These are phyloP conservation scores for Pythium biforme DNA, from an alignment of 352 stramenopile genomes.

Conservation along the genomic window DNA sequence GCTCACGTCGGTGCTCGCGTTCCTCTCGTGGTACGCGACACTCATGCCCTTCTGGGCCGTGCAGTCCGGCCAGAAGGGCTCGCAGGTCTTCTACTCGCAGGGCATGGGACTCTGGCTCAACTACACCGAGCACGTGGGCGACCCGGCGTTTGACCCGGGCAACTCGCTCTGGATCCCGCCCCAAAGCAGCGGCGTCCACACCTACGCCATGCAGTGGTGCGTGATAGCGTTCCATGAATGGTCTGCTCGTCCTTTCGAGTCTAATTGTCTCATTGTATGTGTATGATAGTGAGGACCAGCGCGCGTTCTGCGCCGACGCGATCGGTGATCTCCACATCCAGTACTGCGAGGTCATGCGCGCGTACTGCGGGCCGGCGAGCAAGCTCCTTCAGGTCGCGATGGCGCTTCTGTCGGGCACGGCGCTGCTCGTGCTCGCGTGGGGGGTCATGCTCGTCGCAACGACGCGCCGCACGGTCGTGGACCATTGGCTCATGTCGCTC, in stretches of 20 bases:
- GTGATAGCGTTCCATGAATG: too few relatives aligned
- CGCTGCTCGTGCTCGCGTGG: slow-evolving; percentile 52
- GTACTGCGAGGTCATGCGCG: slow-evolving; percentile 68
- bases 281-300: slow-evolving; percentile 30
- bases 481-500: slow-evolving; percentile 71
- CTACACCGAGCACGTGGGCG: slow-evolving; percentile 75
- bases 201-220: slow-evolving; percentile 65
- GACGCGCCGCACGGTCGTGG: slow-evolving; percentile 54
- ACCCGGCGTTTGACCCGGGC: slow-evolving; percentile 59
- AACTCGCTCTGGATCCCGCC: slow-evolving; percentile 78
- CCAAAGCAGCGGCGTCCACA: slow-evolving; percentile 54
- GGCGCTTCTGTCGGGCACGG: slow-evolving; percentile 46
- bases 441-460: slow-evolving; percentile 49
- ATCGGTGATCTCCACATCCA: slow-evolving; percentile 71
- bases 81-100: slow-evolving; percentile 64
- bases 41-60: slow-evolving; percentile 67
- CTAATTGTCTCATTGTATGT: slow-evolving; percentile 4
- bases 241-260: background rate
- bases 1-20: slow-evolving; percentile 44
- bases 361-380: slow-evolving; percentile 66
- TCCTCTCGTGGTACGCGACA: slow-evolving; percentile 66
- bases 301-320: slow-evolving; percentile 44
- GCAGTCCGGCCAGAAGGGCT: slow-evolving; percentile 53
- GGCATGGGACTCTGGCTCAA: slow-evolving; percentile 81
- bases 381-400: slow-evolving; percentile 58